These are phyloP conservation scores for Wickerhamomyces rabaulensis DNA, from an alignment of 805 yeast genomes.

Conservation along the genomic window DNA sequence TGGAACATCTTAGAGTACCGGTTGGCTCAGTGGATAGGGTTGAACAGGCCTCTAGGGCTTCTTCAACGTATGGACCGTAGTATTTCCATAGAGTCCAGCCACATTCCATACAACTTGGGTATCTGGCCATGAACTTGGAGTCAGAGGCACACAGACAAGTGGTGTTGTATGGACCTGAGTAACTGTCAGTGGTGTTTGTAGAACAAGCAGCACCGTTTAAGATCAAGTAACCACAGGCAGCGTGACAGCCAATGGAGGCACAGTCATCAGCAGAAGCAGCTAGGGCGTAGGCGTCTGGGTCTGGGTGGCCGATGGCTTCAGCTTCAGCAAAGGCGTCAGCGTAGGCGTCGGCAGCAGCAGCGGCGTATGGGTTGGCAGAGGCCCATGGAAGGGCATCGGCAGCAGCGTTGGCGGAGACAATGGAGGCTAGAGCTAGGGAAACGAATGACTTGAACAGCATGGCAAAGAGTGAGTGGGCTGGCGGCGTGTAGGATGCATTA, in stretches of 20 bases:
- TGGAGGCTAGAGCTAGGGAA: not conserved
- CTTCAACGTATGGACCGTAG: constrained; percentile 25
- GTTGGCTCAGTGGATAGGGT: constrained; percentile 25
- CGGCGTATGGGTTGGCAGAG: constrained; percentile 14
- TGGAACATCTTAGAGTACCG: constrained; percentile 19
- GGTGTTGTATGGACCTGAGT: constrained; percentile 19
- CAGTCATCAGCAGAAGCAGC: constrained; percentile 20
- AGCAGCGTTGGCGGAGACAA: constrained; percentile 2
- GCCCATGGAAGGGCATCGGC: constrained; percentile 20
- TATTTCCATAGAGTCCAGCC: constrained; percentile 35
- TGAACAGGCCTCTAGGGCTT: constrained; percentile 25
- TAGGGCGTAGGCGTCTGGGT: constrained; percentile 17
- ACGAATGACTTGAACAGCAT: constrained; percentile 5
- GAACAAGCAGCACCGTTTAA: constrained; percentile 29
- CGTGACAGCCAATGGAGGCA: constrained; percentile 29
- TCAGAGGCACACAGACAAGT: constrained; percentile 21
- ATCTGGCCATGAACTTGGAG: constrained; percentile 15
- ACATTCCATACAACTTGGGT: constrained; percentile 29
- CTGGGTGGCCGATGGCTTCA: constrained; percentile 16
- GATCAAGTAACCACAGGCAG: constrained; percentile 30
- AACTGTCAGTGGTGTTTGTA: constrained; percentile 19
- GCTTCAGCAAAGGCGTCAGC: constrained; percentile 20
- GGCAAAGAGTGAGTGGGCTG: not conserved
- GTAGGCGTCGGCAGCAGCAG: constrained; percentile 16
- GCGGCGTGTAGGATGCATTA: not conserved